Conservation (phyloP, 371 early-diverging fungal species). For the Mucor lusitanicus region DNA sequence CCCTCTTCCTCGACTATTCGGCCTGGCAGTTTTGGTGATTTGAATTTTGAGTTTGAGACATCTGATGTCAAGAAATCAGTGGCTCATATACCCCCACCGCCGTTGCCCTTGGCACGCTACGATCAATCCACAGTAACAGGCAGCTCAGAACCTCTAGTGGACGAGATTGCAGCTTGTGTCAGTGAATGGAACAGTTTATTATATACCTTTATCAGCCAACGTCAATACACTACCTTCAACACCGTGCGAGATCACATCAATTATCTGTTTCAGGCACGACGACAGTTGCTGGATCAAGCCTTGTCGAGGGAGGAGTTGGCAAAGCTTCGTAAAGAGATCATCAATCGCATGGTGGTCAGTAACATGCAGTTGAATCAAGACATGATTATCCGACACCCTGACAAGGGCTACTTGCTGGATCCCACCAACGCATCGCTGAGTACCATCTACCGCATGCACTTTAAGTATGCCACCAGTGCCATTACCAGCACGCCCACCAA, state of each 20-base stretch:
- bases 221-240: conserved; percentile 60
- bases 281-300: conserved; percentile 69
- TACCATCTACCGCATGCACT: conserved; percentile 60
- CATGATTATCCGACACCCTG: conserved; percentile 66
- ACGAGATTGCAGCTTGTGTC: conserved; percentile 68
- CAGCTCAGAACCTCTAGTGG: conserved; percentile 63
- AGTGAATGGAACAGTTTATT: conserved; percentile 68
- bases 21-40: conserved; percentile 25
- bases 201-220: conserved; percentile 53
- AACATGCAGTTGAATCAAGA: conserved; percentile 60
- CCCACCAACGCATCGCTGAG: conserved; percentile 59
- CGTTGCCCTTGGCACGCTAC: conserved; percentile 52
- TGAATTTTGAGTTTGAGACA: conserved; percentile 13
- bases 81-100: conserved; percentile 34
- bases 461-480: conserved; percentile 37
- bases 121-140: conserved; percentile 63
- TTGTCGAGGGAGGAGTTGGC: conserved; percentile 64
- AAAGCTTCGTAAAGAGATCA: conserved; percentile 59
- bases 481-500: not conserved
- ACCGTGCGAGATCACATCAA: conserved; percentile 58
- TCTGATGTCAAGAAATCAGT: not conserved
- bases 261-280: conserved; percentile 64
- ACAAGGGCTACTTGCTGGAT: conserved; percentile 64
- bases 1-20: not conserved
- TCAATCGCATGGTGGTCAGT: conserved; percentile 58